Evolutionary conservation across 2,329 filamentous ascomycete species (phyloP), one percentile per base, ranked within the genome.

Genomic region (Ophiosphaerella herpotricha): DNA sequence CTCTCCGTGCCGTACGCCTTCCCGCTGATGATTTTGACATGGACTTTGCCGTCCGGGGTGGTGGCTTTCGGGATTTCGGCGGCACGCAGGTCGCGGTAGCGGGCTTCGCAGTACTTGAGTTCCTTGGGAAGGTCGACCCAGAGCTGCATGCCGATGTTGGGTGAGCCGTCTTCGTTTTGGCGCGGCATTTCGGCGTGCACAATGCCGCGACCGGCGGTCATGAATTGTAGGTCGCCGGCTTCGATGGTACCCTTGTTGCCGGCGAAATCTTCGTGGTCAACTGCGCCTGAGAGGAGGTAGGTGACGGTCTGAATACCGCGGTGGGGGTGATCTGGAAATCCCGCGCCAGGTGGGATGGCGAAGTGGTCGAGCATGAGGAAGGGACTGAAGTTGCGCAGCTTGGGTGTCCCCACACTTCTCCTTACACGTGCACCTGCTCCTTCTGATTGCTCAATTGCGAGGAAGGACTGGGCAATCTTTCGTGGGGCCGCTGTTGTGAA

Each of bases 291-390:
- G n/a, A 97, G 81, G 26, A 97, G 80, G 72, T 97, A 97, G 1
- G 91, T n/a, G n/a, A n/a, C n/a, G n/a, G n/a, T n/a, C n/a, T n/a
- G n/a, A n/a, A n/a, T n/a, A n/a, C n/a, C n/a, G n/a, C n/a, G n/a
- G n/a, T n/a, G n/a, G n/a, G n/a, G n/a, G n/a, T n/a, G 92, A 70
- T 97, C 92, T 0, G 92, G 91, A 71, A 97, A 97, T 0, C 92
- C 92, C 8, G 91, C 89, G 50, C 89, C 90, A 1, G 87, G 85
- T 45, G 84, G 83, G 63, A 94, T 85, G 46, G 81, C 84, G 78
- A 97, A 97, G 77, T 97, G 69, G 46, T 97, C 93, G 39, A 97
- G 88, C 91, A 97, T 96, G 38, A 97, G 81, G 76, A 97, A 97
- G 0, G 93, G 94, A 12, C 87, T 90, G 74, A 97, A 88, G 78